Evolutionary conservation across 805 yeast species (phyloP).

Genomic region (Wickerhamia fluorescens): DNA sequence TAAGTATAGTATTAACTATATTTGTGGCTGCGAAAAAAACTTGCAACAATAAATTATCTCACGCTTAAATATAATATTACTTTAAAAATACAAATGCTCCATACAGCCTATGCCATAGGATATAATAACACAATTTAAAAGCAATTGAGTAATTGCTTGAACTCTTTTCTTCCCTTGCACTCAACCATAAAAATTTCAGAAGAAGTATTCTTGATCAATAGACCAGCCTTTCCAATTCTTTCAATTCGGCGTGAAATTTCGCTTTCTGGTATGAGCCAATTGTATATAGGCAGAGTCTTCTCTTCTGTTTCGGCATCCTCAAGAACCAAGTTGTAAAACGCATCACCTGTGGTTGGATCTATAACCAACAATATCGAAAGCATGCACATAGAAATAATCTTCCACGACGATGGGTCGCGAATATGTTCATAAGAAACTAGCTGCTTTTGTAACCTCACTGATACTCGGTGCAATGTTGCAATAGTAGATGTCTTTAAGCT

Average conservation of each 20-base stretch:
- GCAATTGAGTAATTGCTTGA: conserved; percentile 19
- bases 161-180: conserved; percentile 37
- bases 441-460: conserved; percentile 31
- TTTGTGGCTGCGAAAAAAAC: no score
- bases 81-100: no score
- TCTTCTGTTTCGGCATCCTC: conserved; percentile 9
- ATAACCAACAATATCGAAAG: conserved; percentile 22
- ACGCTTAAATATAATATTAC: no score
- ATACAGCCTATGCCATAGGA: no score
- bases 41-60: no score
- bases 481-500: conserved; percentile 23
- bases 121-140: conserved; percentile 11
- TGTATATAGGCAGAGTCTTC: conserved; percentile 7
- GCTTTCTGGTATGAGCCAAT: conserved; percentile 28
- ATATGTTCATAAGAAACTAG: conserved; percentile 21
- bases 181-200: conserved; percentile 34
- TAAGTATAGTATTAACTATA: no score
- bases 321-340: conserved; percentile 23
- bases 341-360: conserved; percentile 17
- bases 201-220: conserved; percentile 26
- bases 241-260: conserved; percentile 23
- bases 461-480: background rate
- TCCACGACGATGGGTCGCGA: conserved; percentile 36
- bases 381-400: conserved; percentile 33
- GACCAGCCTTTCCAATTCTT: conserved; percentile 37